phyloP scores from a whole-genome alignment of 164 flowering plant species.

The Paratinospora sagittata region DNA sequence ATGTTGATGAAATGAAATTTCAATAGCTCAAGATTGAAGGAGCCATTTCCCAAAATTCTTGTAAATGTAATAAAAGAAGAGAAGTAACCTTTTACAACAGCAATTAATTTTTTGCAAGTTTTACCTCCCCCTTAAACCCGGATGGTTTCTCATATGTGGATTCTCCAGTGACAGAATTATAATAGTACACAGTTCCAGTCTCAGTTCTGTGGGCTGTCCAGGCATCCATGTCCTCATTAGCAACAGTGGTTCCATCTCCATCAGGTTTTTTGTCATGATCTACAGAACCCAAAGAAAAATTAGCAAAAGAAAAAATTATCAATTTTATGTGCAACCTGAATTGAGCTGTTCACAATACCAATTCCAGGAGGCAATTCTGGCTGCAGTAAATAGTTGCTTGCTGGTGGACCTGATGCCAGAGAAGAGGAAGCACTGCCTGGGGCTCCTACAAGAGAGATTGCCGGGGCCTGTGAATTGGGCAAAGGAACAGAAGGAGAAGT shows the following conservation, averaged over 20 bases:
- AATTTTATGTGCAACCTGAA: background rate
- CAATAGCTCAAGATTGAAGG: background rate
- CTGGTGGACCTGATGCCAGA: slow-evolving; percentile 25
- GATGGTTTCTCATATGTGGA: slow-evolving; percentile 87
- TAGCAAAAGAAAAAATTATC: background rate
- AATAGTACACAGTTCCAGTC: slow-evolving; percentile 78
- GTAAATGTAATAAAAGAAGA: background rate
- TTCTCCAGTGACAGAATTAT: slow-evolving; percentile 81
- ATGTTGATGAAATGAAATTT: background rate
- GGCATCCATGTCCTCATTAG: slow-evolving; percentile 39
- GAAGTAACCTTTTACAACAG: background rate
- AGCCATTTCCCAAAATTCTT: background rate
- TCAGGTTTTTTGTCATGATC: slow-evolving; percentile 34
- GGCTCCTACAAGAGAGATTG: slow-evolving; percentile 44
- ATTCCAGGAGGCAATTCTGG: slow-evolving; percentile 49
- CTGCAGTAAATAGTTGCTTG: slow-evolving; percentile 24
- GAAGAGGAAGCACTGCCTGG: slow-evolving; percentile 25
- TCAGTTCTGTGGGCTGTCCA: slow-evolving; percentile 97
- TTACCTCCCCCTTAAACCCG: slow-evolving; percentile 70
- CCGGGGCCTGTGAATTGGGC: slow-evolving; percentile 63
- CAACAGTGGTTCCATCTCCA: slow-evolving; percentile 26
- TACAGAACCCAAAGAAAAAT: slow-evolving; percentile 22
- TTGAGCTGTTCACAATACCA: slow-evolving; percentile 33
- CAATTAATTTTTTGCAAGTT: background rate
- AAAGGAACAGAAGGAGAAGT: slow-evolving; percentile 38